Evolutionary conservation across 139 green algal species (phyloP).

Genomic region (Tetraselmis chui): DNA sequence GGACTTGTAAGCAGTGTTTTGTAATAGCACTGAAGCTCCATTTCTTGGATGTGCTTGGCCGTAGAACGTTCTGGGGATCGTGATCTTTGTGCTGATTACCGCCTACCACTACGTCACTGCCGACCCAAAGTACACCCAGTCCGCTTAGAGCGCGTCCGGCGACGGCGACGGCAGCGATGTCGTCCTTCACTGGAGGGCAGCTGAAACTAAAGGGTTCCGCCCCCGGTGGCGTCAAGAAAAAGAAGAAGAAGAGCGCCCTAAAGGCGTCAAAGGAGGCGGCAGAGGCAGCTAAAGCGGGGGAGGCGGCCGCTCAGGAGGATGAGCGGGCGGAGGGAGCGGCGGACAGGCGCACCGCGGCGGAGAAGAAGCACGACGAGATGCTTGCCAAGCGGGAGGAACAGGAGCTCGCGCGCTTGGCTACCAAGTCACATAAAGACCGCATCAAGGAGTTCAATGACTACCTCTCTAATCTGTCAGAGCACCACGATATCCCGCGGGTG

Average conservation of each 20-base stretch:
- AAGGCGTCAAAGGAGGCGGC: slow-evolving; percentile 3
- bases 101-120: slow-evolving; percentile 67
- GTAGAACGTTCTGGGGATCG: slow-evolving; percentile 66
- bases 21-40: neutral
- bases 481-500: slow-evolving; percentile 83
- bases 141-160: neutral
- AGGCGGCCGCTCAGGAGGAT: slow-evolving; percentile 10
- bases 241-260: slow-evolving; percentile 62
- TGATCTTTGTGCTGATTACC: slow-evolving; percentile 63
- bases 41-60: neutral
- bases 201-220: slow-evolving; percentile 83
- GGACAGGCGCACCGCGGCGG: slow-evolving; percentile 74
- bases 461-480: slow-evolving; percentile 63
- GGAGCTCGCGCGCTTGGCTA: slow-evolving; percentile 48
- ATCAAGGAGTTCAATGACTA: slow-evolving; percentile 83
- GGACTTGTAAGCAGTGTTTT: neutral
- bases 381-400: slow-evolving; percentile 61
- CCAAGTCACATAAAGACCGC: slow-evolving; percentile 72
- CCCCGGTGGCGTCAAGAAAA: slow-evolving; percentile 51
- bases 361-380: slow-evolving; percentile 59
- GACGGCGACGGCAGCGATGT: slow-evolving; percentile 29
- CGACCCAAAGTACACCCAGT: slow-evolving; percentile 30
- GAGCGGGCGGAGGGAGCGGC: slow-evolving; percentile 2
- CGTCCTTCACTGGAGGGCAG: slow-evolving; percentile 62
- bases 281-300: neutral